phyloP scores from a whole-genome alignment of 2,329 filamentous ascomycete species.

The Penicillium hordei region DNA sequence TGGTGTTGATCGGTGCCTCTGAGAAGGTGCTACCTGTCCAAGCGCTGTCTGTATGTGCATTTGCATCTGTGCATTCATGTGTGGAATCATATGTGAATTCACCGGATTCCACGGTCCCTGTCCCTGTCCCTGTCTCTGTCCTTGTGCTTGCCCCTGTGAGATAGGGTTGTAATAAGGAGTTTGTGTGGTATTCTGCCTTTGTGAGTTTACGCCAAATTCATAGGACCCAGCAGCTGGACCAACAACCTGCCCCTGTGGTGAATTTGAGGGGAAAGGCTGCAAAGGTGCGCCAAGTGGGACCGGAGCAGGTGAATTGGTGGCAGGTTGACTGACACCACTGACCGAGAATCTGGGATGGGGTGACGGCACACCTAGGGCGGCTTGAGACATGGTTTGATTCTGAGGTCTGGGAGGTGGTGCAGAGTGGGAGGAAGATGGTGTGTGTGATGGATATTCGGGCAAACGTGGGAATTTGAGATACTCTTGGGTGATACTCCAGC shows the following conservation, averaged over 20 bases:
- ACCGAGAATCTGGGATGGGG: background rate
- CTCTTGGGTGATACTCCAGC: background rate
- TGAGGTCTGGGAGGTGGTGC: background rate
- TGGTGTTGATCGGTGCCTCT: background rate
- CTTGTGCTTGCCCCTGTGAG: background rate
- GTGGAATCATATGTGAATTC: background rate
- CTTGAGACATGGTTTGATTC: background rate
- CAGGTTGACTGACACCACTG: background rate
- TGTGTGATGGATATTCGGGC: background rate
- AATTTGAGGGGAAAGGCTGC: background rate
- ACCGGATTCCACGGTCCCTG: background rate
- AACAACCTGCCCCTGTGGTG: background rate
- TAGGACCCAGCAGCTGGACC: background rate
- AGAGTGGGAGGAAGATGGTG: background rate
- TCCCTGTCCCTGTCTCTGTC: background rate
- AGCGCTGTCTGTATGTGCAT: background rate
- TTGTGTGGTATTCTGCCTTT: background rate
- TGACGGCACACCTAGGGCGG: background rate
- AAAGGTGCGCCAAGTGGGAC: background rate
- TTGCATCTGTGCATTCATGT: background rate
- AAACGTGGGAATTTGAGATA: slow-evolving; percentile 1
- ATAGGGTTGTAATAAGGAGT: background rate
- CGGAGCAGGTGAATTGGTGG: background rate
- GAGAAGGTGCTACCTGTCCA: background rate
- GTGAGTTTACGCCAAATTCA: background rate